Evolutionary conservation across 371 early-diverging fungal species (phyloP).

Genomic region (Rhizopus sp.): DNA sequence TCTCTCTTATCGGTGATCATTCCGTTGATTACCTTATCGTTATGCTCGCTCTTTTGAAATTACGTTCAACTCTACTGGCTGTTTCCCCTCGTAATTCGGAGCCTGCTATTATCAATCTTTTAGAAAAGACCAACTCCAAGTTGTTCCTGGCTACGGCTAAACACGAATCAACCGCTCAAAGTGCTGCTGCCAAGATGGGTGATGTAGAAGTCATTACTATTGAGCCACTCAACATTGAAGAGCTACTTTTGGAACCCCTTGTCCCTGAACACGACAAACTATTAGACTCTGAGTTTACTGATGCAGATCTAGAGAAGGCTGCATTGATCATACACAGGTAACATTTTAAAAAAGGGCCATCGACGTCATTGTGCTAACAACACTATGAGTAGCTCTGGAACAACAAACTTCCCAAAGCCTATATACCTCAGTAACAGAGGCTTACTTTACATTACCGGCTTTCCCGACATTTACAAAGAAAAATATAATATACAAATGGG

Average conservation of each 20-base stretch:
- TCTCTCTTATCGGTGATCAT: constrained; percentile 32
- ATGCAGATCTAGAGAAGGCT: constrained; percentile 2
- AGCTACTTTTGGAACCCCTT: constrained; percentile 11
- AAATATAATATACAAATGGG: background rate
- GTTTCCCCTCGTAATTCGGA: constrained; percentile 40
- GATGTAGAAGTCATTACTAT: background rate
- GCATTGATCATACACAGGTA: constrained; percentile 23
- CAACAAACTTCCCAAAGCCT: constrained; percentile 32
- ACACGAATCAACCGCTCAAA: constrained; percentile 17
- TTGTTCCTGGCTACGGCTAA: constrained; percentile 20
- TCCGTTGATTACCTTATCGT: constrained; percentile 19
- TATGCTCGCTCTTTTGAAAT: constrained; percentile 29
- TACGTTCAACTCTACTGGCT: constrained; percentile 20
- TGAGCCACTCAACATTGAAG: constrained; percentile 15
- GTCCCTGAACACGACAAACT: constrained; percentile 4
- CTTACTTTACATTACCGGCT: constrained; percentile 1
- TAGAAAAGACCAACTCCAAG: constrained; percentile 25
- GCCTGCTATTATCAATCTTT: constrained; percentile 24
- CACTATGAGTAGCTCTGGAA: constrained; percentile 24
- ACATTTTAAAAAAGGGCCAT: background rate
- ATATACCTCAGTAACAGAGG: constrained; percentile 32
- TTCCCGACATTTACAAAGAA: background rate
- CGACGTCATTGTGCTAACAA: background rate
- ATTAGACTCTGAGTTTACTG: constrained; percentile 5
- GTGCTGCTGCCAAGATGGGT: background rate